Evolutionary conservation across 768 basidiomycete genomes (phyloP).

Genomic region (Leccinum disarticulatum): DNA sequence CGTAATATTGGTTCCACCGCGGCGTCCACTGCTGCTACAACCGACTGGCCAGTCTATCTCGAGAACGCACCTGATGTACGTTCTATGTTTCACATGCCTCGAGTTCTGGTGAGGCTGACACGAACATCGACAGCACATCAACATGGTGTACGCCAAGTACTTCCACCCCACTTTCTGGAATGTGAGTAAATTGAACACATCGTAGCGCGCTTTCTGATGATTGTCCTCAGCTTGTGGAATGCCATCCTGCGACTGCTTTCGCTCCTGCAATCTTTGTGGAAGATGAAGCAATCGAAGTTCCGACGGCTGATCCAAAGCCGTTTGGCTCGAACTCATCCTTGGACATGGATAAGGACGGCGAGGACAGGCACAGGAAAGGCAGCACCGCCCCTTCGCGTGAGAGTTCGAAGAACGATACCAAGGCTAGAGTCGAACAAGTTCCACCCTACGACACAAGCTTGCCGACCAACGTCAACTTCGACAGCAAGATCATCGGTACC

Average conservation of each 20-base stretch:
- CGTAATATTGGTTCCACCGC: background rate
- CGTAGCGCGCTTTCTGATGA: background rate
- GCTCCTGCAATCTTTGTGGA: slow-evolving; percentile 22
- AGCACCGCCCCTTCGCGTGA: background rate
- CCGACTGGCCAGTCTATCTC: slow-evolving; percentile 2
- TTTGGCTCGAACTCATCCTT: slow-evolving; percentile 17
- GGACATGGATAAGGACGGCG: slow-evolving; percentile 11
- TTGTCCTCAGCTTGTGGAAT: slow-evolving; percentile 12
- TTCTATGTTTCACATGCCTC: background rate
- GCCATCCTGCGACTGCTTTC: slow-evolving; percentile 14
- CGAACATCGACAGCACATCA: slow-evolving; percentile 10
- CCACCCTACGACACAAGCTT: slow-evolving; percentile 18
- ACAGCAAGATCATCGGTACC: slow-evolving; percentile 15
- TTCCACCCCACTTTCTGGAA: slow-evolving; percentile 26
- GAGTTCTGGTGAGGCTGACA: background rate
- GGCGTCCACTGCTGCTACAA: background rate
- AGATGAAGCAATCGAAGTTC: slow-evolving; percentile 12
- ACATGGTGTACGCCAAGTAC: slow-evolving; percentile 21
- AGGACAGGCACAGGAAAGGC: background rate
- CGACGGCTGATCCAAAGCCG: slow-evolving; percentile 1
- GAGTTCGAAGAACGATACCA: background rate
- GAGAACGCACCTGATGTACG: slow-evolving; percentile 16
- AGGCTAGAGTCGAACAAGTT: background rate
- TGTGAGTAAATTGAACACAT: background rate
- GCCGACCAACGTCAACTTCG: slow-evolving; percentile 6